Conservation (phyloP, 345 rosid genomes). For the Linum tenue region DNA sequence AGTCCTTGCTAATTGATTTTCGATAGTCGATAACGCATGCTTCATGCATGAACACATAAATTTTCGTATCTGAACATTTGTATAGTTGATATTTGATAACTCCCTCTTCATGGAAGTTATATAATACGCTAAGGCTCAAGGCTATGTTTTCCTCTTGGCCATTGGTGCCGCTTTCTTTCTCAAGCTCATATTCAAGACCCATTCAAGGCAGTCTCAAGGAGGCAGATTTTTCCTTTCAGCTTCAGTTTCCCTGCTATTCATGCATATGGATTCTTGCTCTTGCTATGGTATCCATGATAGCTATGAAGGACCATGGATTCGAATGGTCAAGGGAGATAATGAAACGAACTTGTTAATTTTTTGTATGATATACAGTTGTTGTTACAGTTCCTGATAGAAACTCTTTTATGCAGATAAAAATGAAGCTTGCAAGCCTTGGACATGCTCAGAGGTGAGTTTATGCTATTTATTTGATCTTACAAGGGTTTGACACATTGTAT, state of each 20-base stretch:
- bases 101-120: neutral
- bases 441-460: slow-evolving; percentile 72
- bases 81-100: neutral
- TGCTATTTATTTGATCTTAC: slow-evolving; percentile 10
- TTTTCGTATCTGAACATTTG: neutral
- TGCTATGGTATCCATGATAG: no score
- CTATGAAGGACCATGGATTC: no score
- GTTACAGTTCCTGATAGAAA: neutral
- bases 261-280: no score
- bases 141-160: neutral
- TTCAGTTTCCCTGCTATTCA: no score
- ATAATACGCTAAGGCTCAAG: neutral
- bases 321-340: no score
- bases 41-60: neutral
- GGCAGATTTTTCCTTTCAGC: no score
- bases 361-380: neutral
- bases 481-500: slow-evolving; percentile 2
- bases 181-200: neutral
- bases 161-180: neutral
- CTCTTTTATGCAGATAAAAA: slow-evolving; percentile 50
- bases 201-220: neutral
- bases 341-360: no score
- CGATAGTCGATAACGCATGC: no score
- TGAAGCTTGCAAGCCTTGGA: slow-evolving; percentile 68
- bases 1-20: neutral